Evolutionary conservation across 2,329 filamentous ascomycete genomes (phyloP), one percentile per base, ranked within the genome.

Genomic region (Talaromyces sp.): DNA sequence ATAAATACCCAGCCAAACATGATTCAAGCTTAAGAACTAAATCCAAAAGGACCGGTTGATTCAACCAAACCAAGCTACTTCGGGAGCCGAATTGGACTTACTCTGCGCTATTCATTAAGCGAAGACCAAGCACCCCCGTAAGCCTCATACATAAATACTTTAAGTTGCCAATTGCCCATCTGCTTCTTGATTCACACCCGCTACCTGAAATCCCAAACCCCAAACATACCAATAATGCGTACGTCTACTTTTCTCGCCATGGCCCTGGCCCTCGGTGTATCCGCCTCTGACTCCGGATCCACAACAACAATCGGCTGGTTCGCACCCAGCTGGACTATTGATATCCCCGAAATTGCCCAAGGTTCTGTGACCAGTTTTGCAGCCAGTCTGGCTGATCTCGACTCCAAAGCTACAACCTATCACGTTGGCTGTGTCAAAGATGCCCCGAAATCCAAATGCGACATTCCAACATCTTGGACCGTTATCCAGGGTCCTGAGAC

Each of bases 401-500:
- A 66, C 33, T 45, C 61, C 19, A n/a, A 40, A 1, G 56, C 55
- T 4, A 55, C 62, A 11, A 66, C 64, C 35, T 66, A 65, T 57
- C 44, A 64, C 24, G 52, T 66, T 5, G 47, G 49, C 45, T 66
- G 64, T 46, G 16, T 54, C 1, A 55, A 60, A 16, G 54, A 49
- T 36, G 64, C 64, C 6, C 59, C 63, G 20, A 65, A 66, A 17
- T 52, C 58, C 1, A 54, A 57, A 29, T 66, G 64, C 53, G 19
- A 66, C 30, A 54, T 55, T 40, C 41, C 54, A 3, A 32, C 44
- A 4, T 55, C 64, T 6, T 62, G 55, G 55, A 67, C 64, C 0
- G 54, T 67, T 29, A 55, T 66, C 29, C 64, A 67, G n/a, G 64
- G 61, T 1, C 45, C 59, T 1, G 49, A 52, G 8, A 65, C 64